Base-by-base conservation (phyloP, 441 rosid species). In the Gossypium schwendimanii region DNA sequence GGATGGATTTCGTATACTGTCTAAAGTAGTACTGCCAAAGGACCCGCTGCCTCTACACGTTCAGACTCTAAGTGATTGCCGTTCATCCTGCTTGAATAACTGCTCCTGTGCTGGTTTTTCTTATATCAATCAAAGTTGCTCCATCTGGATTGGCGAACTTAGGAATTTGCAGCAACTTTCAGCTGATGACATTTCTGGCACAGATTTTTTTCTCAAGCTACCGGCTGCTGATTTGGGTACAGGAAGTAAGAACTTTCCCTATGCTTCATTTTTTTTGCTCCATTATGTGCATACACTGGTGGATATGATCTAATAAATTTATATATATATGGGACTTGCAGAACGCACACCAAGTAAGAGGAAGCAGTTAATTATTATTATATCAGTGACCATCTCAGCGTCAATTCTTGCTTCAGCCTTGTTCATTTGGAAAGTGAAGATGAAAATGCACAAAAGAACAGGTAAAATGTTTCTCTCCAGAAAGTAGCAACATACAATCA, bases 81-180 rank as follows among this genome's bases (percentile, higher is more conserved):
- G 11, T 28, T 52, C 41, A 28, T 5, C 26, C 14, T 83, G 83
- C 77, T 73, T 77, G 72, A 63, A 3, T 73, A 47, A 75, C 77
- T 84, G 87, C 69, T 21, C 70, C 61, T 84, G 87, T 64, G 69
- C 62, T 18, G 84, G 79, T 53, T 81, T 75, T 64, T 74, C 83
- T 53, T 79, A 73, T 26, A 71, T 17, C 28, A n/a, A 21, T 17
- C 50, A 31, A 6, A 1, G 0, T n/a, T 84, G 87, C 63, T 68
- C 77, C 15, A 60, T 71, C 14, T 84, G 87, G 84, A 41, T 0
- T 2, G 77, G 77, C 33, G 73, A 70, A 55, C 69, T 81, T 9
- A 55, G 58, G 50, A 73, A 70, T 55, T n/a, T 57, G 47, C 75
- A 74, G 41, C 66, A 77, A 39, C 63, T 63, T 21, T 49, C 63